A percentile compares a stretch with the other conserved stretches of the same genome.
phyloP scores from a whole-genome alignment of 2,329 filamentous ascomycete genomes.

The Sporothrix inflata region DNA sequence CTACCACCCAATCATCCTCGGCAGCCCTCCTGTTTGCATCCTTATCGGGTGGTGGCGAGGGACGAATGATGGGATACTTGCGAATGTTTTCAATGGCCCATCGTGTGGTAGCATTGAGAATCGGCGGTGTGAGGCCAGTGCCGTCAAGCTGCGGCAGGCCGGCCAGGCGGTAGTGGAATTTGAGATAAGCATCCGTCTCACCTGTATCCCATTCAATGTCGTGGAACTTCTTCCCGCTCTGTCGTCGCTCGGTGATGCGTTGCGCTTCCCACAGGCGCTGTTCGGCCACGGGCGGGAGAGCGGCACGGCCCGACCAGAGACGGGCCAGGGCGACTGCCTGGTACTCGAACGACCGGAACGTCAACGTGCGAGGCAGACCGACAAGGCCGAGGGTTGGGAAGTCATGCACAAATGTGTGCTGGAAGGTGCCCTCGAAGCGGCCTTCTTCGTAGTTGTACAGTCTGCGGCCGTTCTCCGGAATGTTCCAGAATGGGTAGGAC shows the following conservation, averaged over 20 bases:
- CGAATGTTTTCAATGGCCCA: slow-evolving; percentile 54
- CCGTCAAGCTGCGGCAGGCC: slow-evolving; percentile 53
- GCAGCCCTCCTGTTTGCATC: neutral
- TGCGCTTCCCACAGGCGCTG: slow-evolving; percentile 53
- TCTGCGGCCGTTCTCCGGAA: slow-evolving; percentile 47
- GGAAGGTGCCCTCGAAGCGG: slow-evolving; percentile 50
- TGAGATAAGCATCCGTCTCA: slow-evolving; percentile 54
- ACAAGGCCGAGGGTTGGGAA: slow-evolving; percentile 54
- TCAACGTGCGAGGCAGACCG: slow-evolving; percentile 53
- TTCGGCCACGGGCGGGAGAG: slow-evolving; percentile 46
- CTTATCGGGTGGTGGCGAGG: neutral
- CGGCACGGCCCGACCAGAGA: slow-evolving; percentile 43
- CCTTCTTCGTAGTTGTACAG: slow-evolving; percentile 55
- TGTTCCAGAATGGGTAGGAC: slow-evolving; percentile 74
- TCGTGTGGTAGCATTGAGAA: slow-evolving; percentile 47
- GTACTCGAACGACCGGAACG: slow-evolving; percentile 46
- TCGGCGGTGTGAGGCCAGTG: slow-evolving; percentile 52
- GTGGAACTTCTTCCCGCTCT: slow-evolving; percentile 52
- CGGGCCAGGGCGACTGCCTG: slow-evolving; percentile 45
- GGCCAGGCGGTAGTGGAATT: slow-evolving; percentile 51
- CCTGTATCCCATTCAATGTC: slow-evolving; percentile 57
- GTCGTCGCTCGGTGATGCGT: slow-evolving; percentile 40
- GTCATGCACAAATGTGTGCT: slow-evolving; percentile 56
- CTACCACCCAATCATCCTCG: slow-evolving; percentile 20
- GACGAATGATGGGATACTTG: slow-evolving; percentile 48